Base-by-base conservation (phyloP, 148 eudicot genomes). In the Camellia japonica region DNA sequence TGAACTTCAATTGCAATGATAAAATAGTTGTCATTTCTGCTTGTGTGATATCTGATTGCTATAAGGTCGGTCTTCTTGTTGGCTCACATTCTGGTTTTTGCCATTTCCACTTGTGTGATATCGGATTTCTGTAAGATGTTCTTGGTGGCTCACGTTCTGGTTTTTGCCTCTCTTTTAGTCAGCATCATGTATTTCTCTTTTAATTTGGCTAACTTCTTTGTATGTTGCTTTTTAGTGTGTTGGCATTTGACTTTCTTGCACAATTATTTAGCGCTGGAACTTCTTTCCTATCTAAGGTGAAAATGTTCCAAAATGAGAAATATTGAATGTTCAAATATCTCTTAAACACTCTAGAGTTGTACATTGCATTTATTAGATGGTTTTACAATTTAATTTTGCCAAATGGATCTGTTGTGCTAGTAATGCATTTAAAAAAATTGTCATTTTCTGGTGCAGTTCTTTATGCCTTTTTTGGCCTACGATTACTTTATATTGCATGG, bases 401-500 rank as follows among this genome's bases (percentile, higher is more conserved):
- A 15, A 20, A 12, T 66, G 30, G 18, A 67, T 76, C 59, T 65
- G 42, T 59, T 69, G 52, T 76, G 61, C 41, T 69, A 55, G 63
- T n/a, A 56, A 75, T 63, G 41, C 69, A 38, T 60, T n/a, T 82
- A 7, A 63, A 77, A 13, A 47, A 62, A 49, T 38, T 71, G 20
- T 44, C 38, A 7, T 70, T 74, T 77, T 83, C 52, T 71, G 60
- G 52, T 94, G 91, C 91, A 96, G 99, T 91, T 73, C 98, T 96
- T 54, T 96, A 96, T 87, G 79, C 80, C 68, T 96, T 96, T 82
- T 96, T 96, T 79, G 99, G 99, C 68, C 74, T 92, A 78, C 97
- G 99, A 59, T 87, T 96, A 60, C 97, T 96, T 23, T 96, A 96
- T 79, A 96, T 96, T 87, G 99, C 99, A 66, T 96, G 99, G 99